These are phyloP conservation scores for Fusarium odoratissimum DNA, from an alignment of 2,329 filamentous ascomycete genomes.

Conservation along the genomic window DNA sequence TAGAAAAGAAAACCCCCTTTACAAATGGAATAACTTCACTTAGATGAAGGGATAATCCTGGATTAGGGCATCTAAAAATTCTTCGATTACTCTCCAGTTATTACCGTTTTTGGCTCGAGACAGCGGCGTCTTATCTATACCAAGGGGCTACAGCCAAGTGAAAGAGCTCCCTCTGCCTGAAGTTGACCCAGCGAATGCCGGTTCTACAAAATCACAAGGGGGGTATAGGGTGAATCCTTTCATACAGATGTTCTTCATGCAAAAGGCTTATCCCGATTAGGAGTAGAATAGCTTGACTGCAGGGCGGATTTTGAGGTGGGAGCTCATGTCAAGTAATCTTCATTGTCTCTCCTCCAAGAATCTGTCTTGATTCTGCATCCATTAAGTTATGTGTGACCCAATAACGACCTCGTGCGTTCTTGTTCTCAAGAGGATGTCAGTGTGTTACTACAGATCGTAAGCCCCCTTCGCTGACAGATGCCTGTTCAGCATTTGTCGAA, in stretches of 20 bases:
- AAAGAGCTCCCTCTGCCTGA: not conserved
- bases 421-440: slow-evolving; percentile 1
- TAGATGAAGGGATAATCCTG: not conserved
- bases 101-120: not conserved
- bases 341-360: not conserved
- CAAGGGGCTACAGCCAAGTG: not conserved
- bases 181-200: not conserved
- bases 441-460: slow-evolving; percentile 2
- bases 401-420: slow-evolving; percentile 16
- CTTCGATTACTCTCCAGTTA: not conserved
- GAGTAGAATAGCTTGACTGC: slow-evolving; percentile 25
- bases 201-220: not conserved
- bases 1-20: not conserved
- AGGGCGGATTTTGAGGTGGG: slow-evolving; percentile 14
- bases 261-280: slow-evolving; percentile 8
- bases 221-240: not conserved
- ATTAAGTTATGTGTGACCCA: slow-evolving; percentile 21
- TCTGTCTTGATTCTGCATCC: slow-evolving; percentile 20
- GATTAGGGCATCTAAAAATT: too few relatives aligned
- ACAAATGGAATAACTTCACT: not conserved
- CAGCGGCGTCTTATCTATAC: not conserved
- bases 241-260: not conserved
- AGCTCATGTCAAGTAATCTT: slow-evolving; percentile 14
- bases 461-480: not conserved
- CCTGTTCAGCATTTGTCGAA: not conserved